A percentile compares a stretch with the other conserved stretches of the same genome.
phyloP scores from a whole-genome alignment of 768 basidiomycete species.

The Coprinopsis marcescibilis region DNA sequence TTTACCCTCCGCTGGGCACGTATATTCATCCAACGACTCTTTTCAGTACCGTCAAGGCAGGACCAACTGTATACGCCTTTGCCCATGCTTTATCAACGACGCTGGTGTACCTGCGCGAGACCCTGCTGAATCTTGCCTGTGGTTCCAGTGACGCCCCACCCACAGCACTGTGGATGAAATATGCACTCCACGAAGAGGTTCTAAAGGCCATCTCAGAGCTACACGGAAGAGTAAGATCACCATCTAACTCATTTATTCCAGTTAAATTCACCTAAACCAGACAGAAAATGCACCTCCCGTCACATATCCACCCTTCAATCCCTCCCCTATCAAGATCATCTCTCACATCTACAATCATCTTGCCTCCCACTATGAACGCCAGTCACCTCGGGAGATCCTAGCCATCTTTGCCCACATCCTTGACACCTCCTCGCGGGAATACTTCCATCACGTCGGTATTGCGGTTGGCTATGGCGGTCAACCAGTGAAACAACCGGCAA shows the following conservation, averaged over 20 bases:
- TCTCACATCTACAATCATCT: conserved; percentile 58
- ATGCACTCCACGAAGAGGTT: conserved; percentile 43
- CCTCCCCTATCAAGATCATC: conserved; percentile 45
- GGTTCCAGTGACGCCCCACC: conserved; percentile 20
- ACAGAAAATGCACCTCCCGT: conserved; percentile 26
- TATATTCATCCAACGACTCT: conserved; percentile 8
- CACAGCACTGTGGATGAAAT: conserved; percentile 44
- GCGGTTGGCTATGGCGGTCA: conserved; percentile 51
- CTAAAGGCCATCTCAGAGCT: conserved; percentile 49
- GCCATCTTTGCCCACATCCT: conserved; percentile 67
- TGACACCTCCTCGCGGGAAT: conserved; percentile 55
- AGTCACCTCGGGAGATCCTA: conserved; percentile 40
- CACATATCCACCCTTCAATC: conserved; percentile 39
- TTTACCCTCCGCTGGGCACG: neutral
- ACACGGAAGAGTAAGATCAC: conserved; percentile 51
- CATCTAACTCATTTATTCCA: neutral
- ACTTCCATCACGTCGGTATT: conserved; percentile 50
- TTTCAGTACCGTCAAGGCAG: conserved; percentile 38
- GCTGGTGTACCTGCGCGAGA: conserved; percentile 44
- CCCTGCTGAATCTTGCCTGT: conserved; percentile 26
- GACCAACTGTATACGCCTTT: conserved; percentile 59
- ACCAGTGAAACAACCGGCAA: conserved; percentile 20
- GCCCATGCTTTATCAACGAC: conserved; percentile 57
- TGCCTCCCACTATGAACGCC: conserved; percentile 44
- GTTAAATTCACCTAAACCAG: conserved; percentile 18